Base-by-base conservation (phyloP, 257 asterid species). In the Sherardia arvensis region DNA sequence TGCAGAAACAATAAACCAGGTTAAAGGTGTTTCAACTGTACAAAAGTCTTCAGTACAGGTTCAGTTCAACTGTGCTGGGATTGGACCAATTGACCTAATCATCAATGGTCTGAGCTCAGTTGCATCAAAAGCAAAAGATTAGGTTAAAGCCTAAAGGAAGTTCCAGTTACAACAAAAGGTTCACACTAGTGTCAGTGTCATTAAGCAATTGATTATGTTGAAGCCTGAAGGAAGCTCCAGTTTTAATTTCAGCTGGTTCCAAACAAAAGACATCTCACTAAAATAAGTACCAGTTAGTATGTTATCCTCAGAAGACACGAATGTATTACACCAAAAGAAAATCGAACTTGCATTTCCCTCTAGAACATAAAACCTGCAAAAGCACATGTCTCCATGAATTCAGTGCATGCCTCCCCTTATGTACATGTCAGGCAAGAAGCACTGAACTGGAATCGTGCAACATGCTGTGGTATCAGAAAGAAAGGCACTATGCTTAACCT, bases 401-500 rank as follows among this genome's bases (percentile, higher is more conserved):
- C 20, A 2, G 36, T 21, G 25, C 25, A 51, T 51, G 58, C 58
- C 29, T 22, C 17, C 12, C 59, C 59, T 53, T 53, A 18, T 53
- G 30, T 23, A 53, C 59, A 14, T 8, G 30, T 9, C 29, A 53
- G 30, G 23, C 59, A 22, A 23, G 17, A 14, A 23, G 58, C 17
- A 9, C 29, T 22, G 25, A 51, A 21, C 17, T 53, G 5, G 29
- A 20, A 57, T 36, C n/a, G 38, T 49, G 21, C 36, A 53, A 51
- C 32, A 55, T 26, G 34, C 2, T 23, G 59, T 53, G 5, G 38
- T 10, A 26, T 54, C 21, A 5, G 34, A 48, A 22, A 5, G 34
- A 48, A 22, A 36, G 18, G 28, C 51, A 18, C 64, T 28, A 7
- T 18, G 20, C 20, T 4, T 26, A 51, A 55, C 71, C 78, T 86